Base-by-base conservation (phyloP, 192 early-diverging fungal species). In the Backusella sp. region DNA sequence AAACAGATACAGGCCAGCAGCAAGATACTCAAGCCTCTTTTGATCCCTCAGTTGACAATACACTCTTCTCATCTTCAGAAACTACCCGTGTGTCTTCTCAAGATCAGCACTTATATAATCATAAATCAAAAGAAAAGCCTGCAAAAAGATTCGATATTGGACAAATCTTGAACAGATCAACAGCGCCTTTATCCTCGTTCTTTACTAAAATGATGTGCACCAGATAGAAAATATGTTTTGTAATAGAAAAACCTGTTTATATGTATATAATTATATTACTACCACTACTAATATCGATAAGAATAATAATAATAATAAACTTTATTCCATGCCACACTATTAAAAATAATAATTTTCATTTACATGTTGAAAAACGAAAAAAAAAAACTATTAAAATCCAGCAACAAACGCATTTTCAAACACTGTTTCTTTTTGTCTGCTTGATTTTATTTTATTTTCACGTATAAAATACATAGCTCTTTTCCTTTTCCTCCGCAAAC, bases 151-250 rank as follows among this genome's bases (percentile, higher is more conserved):
- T 56, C 23, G 53, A 21, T 23, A 14, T 44, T 44, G 42, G 46
- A 49, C 15, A 49, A 4, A n/a, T 49, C 46, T 49, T 49, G 15
- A 49, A 49, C 6, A n/a, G 46, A 49, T 49, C 46, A 49, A 49
- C 46, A n/a, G 46, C 46, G 19, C 46, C 46, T 6, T 26, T 62
- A 23, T 62, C 26, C 26, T 62, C 56, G 8, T 14, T 62, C 11
- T 28, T 62, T 62, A 28, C 56, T 62, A 62, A 62, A 62, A 28
- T 62, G 11, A 62, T 62, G 56, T 62, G 56, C 23, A 62, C 56
- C 9, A 62, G 21, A 62, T 62, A 62, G 56, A 62, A 21, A 26
- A 12, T 62, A 28, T 28, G 26, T 62, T 62, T 62, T 26, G 12
- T 62, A 62, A 62, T 62, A 62, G 11, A 62, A 26, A 44, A 49